Percentiles rank a stretch among this genome's conserved stretches.
phyloP scores from a whole-genome alignment of 345 rosid genomes.

The Citrus glauca region DNA sequence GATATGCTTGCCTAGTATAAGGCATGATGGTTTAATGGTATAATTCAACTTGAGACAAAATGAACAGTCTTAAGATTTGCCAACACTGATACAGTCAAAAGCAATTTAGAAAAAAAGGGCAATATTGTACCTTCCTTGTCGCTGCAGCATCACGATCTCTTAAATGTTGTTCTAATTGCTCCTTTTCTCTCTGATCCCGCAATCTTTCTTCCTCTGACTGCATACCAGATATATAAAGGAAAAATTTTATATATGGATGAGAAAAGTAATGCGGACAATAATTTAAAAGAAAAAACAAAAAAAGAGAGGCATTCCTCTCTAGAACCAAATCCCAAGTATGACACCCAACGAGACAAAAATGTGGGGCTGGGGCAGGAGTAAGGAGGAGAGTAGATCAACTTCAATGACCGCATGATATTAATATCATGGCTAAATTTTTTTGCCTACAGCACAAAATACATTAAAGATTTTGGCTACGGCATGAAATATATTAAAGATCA shows the following conservation, averaged over 20 bases:
- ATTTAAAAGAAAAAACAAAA: neutral
- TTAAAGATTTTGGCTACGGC: neutral
- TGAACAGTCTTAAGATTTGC: neutral
- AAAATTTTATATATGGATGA: neutral
- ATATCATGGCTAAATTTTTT: neutral
- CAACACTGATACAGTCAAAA: neutral
- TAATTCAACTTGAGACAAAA: neutral
- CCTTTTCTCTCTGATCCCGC: constrained; percentile 91
- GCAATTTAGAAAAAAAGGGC: neutral
- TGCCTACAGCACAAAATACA: neutral
- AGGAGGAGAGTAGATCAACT: neutral
- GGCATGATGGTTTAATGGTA: neutral
- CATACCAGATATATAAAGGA: constrained; percentile 12
- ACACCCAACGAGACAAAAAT: neutral
- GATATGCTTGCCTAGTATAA: neutral
- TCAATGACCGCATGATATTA: neutral
- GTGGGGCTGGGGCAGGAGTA: neutral
- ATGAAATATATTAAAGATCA: neutral
- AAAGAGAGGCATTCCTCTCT: neutral
- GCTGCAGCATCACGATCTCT: constrained; percentile 84
- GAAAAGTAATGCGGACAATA: neutral
- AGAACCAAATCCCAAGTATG: neutral
- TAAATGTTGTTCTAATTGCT: constrained; percentile 73
- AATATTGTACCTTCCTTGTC: constrained; percentile 63
- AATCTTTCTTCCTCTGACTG: constrained; percentile 91